A percentile compares a stretch with the other conserved stretches of the same genome.
phyloP scores from a whole-genome alignment of 2,329 filamentous ascomycete genomes.

The Cercospora brassicicola region DNA sequence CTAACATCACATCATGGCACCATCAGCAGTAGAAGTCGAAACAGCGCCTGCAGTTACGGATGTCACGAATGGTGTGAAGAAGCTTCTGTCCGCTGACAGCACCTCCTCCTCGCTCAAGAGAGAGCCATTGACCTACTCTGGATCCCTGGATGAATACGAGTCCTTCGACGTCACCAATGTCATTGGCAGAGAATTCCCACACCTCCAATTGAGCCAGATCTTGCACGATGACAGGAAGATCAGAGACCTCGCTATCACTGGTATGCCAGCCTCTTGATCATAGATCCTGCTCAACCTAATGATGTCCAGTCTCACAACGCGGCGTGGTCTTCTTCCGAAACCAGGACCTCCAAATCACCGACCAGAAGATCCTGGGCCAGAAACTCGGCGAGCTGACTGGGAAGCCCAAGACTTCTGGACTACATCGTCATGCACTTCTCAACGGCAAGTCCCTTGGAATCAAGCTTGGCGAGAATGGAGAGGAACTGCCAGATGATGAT shows the following conservation, averaged over 20 bases:
- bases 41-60: slow-evolving; percentile 2
- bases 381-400: slow-evolving; percentile 61
- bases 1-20: slow-evolving; percentile 1
- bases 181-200: slow-evolving; percentile 53
- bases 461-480: slow-evolving; percentile 57
- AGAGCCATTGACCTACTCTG: slow-evolving; percentile 36
- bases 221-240: slow-evolving; percentile 42
- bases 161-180: slow-evolving; percentile 53
- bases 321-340: slow-evolving; percentile 69
- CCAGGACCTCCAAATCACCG: slow-evolving; percentile 56
- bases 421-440: slow-evolving; percentile 55
- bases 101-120: neutral
- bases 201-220: slow-evolving; percentile 40
- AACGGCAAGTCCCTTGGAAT: slow-evolving; percentile 16
- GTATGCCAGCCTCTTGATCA: slow-evolving; percentile 42
- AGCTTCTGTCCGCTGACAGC: neutral
- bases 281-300: neutral
- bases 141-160: slow-evolving; percentile 47
- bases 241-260: slow-evolving; percentile 55
- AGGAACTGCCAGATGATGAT: slow-evolving; percentile 54
- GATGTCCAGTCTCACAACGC: slow-evolving; percentile 60
- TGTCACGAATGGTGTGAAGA: slow-evolving; percentile 11
- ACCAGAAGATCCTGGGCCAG: slow-evolving; percentile 64
- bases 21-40: slow-evolving; percentile 5
- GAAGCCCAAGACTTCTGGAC: slow-evolving; percentile 57